phyloP scores from a whole-genome alignment of 257 asterid species.

The Voacanga thouarsii region DNA sequence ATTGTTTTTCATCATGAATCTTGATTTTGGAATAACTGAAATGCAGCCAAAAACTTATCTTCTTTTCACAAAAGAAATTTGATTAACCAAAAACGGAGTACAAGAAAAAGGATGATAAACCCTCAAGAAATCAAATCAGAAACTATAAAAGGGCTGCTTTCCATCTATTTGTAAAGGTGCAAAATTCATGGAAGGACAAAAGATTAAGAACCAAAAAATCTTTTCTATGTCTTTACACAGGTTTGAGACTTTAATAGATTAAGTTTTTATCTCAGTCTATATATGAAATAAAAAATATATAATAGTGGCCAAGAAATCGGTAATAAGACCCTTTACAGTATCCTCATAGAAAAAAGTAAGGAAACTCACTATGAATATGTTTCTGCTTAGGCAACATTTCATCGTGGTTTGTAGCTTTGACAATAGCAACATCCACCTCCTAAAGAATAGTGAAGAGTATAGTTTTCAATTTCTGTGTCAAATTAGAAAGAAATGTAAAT shows the following conservation, averaged over 20 bases:
- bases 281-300: not conserved
- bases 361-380: constrained; percentile 65
- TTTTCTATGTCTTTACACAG: not conserved
- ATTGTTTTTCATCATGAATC: not conserved
- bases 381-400: constrained; percentile 75
- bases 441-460: constrained; percentile 30
- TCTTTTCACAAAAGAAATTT: not conserved
- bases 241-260: not conserved
- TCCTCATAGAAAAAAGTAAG: not conserved
- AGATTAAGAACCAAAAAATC: not conserved
- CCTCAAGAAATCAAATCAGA: not conserved
- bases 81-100: not conserved
- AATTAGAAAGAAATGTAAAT: constrained; percentile 5
- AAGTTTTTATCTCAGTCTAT: not conserved
- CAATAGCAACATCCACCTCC: constrained; percentile 63
- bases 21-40: not conserved
- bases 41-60: not conserved
- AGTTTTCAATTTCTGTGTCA: constrained; percentile 4
- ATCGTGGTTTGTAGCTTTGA: constrained; percentile 79
- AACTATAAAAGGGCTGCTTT: not conserved
- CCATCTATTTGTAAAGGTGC: not conserved
- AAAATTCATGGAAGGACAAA: not conserved
- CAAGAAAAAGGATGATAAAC: not conserved
- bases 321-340: not conserved
- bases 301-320: not conserved